Percentiles rank a stretch among this genome's conserved stretches.
These are phyloP conservation scores for Monosporascus ibericus DNA, from an alignment of 2,329 filamentous ascomycete species.

Conservation along the genomic window DNA sequence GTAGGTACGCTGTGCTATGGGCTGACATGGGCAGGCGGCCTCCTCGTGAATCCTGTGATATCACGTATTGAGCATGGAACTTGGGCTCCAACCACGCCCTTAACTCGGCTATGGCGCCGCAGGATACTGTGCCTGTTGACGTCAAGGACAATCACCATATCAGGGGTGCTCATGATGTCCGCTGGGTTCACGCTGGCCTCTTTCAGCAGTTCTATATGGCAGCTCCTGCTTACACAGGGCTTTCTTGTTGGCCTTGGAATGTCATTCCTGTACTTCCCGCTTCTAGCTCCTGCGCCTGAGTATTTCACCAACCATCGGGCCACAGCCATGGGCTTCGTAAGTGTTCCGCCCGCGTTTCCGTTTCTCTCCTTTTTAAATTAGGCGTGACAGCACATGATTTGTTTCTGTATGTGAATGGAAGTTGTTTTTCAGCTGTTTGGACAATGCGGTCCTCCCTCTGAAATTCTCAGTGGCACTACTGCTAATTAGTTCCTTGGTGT, in stretches of 20 bases:
- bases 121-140: slow-evolving; percentile 19
- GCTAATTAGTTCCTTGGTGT: slow-evolving; percentile 7
- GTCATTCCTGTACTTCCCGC: slow-evolving; percentile 37
- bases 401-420: background rate
- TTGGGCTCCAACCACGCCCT: slow-evolving; percentile 14
- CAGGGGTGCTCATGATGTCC: slow-evolving; percentile 35
- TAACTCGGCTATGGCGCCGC: slow-evolving; percentile 16
- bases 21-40: slow-evolving; percentile 43
- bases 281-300: slow-evolving; percentile 40
- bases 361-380: too few species aligned
- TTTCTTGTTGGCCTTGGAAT: slow-evolving; percentile 36
- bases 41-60: slow-evolving; percentile 41
- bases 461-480: background rate
- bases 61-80: slow-evolving; percentile 31
- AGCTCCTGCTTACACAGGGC: slow-evolving; percentile 38
- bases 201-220: slow-evolving; percentile 29
- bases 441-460: background rate
- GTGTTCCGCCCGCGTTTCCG: slow-evolving; percentile 7
- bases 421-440: background rate
- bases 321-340: slow-evolving; percentile 37
- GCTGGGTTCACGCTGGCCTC: slow-evolving; percentile 37
- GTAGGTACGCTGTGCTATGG: slow-evolving; percentile 42
- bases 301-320: slow-evolving; percentile 43
- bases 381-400: too few species aligned
- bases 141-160: slow-evolving; percentile 31